Conservation (phyloP, 2,329 filamentous ascomycete species). For the Ophiostoma himal-ulmi region DNA sequence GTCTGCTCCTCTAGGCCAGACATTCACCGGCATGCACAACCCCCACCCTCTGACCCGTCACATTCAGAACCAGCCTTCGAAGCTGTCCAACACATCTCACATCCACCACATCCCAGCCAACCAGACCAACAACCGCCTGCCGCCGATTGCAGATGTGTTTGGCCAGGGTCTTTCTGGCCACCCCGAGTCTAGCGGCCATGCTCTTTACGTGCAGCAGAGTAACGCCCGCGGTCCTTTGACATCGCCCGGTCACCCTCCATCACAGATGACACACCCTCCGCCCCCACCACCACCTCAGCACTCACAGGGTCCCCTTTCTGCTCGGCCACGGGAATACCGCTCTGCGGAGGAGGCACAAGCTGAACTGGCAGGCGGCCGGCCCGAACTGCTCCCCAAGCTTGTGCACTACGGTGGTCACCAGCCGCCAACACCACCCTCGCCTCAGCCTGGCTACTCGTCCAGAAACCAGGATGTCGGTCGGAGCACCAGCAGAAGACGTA, state of each 20-base stretch:
- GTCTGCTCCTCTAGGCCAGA: constrained; percentile 89
- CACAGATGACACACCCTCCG: constrained; percentile 31
- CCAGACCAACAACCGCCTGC: constrained; percentile 86
- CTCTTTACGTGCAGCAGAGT: constrained; percentile 57
- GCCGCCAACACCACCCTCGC: constrained; percentile 84
- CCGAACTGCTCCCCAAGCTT: constrained; percentile 85
- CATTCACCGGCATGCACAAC: constrained; percentile 85
- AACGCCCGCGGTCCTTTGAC: constrained; percentile 63
- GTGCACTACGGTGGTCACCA: constrained; percentile 95
- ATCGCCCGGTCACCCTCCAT: constrained; percentile 68
- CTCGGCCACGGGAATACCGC: constrained; percentile 77
- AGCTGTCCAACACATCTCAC: constrained; percentile 75
- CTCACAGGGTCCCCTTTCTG: constrained; percentile 44
- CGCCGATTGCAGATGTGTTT: constrained; percentile 92
- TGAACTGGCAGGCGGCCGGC: constrained; percentile 81
- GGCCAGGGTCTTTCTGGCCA: constrained; percentile 66
- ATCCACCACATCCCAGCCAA: constrained; percentile 84
- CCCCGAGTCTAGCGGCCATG: constrained; percentile 47
- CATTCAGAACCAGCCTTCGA: constrained; percentile 73
- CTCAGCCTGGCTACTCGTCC: constrained; percentile 48
- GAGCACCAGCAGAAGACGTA: constrained; percentile 64
- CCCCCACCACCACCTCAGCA: constrained; percentile 32
- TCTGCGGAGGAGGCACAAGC: constrained; percentile 94
- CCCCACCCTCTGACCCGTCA: constrained; percentile 71
- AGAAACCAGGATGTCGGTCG: constrained; percentile 42